A percentile compares a stretch with the other conserved stretches of the same genome.
phyloP scores from a whole-genome alignment of 2,329 filamentous ascomycete species.

The Pseudofabraea citricarpa region DNA sequence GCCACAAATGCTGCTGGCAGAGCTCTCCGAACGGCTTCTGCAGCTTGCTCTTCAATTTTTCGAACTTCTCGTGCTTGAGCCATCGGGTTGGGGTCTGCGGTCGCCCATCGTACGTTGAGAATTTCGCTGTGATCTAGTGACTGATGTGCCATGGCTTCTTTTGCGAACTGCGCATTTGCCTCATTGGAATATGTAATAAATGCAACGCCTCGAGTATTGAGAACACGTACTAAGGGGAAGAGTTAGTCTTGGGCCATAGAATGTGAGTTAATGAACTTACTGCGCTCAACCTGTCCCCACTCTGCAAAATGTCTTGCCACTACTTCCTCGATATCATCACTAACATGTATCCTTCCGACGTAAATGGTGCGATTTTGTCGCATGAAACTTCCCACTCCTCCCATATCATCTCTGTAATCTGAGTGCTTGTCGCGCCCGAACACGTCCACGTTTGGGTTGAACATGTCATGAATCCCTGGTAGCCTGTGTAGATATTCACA shows the following conservation, averaged over 20 bases:
- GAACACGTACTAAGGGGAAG: constrained; percentile 67
- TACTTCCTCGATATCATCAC: constrained; percentile 94
- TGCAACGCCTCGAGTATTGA: constrained; percentile 84
- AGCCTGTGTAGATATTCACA: constrained; percentile 92
- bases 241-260: too few relatives aligned
- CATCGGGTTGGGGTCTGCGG: constrained; percentile 91
- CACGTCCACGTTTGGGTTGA: constrained; percentile 90
- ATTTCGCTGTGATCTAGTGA: constrained; percentile 87
- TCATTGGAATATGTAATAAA: constrained; percentile 95
- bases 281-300: constrained; percentile 89
- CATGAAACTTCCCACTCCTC: constrained; percentile 90
- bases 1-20: constrained; percentile 87
- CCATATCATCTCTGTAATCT: constrained; percentile 97
- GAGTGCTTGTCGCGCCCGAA: constrained; percentile 90
- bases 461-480: constrained; percentile 81
- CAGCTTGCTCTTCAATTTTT: constrained; percentile 90
- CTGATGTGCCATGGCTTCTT: constrained; percentile 95
- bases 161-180: constrained; percentile 83
- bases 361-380: constrained; percentile 93
- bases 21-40: constrained; percentile 84
- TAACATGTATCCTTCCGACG: constrained; percentile 88
- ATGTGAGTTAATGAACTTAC: too few relatives aligned
- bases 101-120: constrained; percentile 95
- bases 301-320: constrained; percentile 93
- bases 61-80: constrained; percentile 88